These are phyloP conservation scores for Sarocladium oryzae DNA, from an alignment of 2,329 filamentous ascomycete genomes.

Conservation along the genomic window DNA sequence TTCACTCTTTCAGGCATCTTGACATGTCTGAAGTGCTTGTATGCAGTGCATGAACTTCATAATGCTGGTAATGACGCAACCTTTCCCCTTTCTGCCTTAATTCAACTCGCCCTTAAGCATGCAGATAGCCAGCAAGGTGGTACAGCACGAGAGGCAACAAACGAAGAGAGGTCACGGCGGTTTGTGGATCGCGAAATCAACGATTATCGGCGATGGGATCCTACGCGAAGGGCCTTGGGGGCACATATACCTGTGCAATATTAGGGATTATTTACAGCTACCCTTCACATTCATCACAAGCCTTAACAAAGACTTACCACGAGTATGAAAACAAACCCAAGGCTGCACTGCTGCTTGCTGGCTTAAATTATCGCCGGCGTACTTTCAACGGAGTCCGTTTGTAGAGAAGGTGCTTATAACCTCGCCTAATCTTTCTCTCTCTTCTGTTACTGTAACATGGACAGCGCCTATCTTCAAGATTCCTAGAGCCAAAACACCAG, in stretches of 20 bases:
- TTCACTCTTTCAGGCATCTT: not conserved
- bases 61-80: constrained; percentile 1
- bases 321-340: too few species aligned
- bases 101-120: not conserved
- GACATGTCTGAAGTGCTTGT: not conserved
- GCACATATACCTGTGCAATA: not conserved
- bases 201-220: not conserved
- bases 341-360: too few species aligned
- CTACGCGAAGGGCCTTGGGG: not conserved
- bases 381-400: too few species aligned
- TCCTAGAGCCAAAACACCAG: too few species aligned
- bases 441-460: too few species aligned
- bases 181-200: not conserved
- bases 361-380: too few species aligned
- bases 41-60: not conserved
- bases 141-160: not conserved
- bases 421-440: too few species aligned
- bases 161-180: not conserved
- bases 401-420: too few species aligned
- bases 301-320: too few species aligned
- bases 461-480: too few species aligned
- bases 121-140: not conserved
- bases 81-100: not conserved
- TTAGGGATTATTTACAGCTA: too few species aligned
- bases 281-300: too few species aligned